phyloP scores from a whole-genome alignment of 805 yeast species.

The Wickerhamiella cacticola region DNA sequence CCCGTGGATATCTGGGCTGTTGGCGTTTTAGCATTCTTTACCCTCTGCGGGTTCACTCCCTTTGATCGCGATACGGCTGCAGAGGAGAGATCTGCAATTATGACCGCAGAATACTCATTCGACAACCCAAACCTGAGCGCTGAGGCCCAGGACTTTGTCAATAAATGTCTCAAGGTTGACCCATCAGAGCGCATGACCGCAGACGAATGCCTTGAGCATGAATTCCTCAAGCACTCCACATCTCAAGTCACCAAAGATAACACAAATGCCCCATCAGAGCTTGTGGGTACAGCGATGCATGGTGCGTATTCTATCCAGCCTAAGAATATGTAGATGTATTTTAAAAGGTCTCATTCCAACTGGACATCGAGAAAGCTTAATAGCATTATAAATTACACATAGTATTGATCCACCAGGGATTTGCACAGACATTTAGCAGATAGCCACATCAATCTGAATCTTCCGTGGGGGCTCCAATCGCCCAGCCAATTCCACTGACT shows the following conservation, averaged over 20 bases:
- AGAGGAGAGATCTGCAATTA: conserved; percentile 56
- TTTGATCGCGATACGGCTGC: conserved; percentile 61
- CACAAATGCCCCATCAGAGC: conserved; percentile 16
- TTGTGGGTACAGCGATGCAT: conserved; percentile 26
- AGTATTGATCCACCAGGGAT: no score
- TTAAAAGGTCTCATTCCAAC: no score
- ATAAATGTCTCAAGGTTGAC: conserved; percentile 40
- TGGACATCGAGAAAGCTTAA: no score
- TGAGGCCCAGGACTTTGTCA: conserved; percentile 48
- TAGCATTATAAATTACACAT: no score
- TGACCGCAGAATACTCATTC: conserved; percentile 43
- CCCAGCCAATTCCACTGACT: conserved; percentile 12
- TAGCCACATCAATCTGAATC: neutral
- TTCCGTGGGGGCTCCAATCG: conserved; percentile 8
- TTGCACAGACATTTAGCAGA: neutral
- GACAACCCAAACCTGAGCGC: conserved; percentile 39
- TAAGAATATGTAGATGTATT: neutral
- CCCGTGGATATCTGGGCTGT: conserved; percentile 67
- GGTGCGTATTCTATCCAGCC: conserved; percentile 23
- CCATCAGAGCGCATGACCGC: conserved; percentile 39
- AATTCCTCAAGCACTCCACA: conserved; percentile 28
- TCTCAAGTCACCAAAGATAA: neutral
- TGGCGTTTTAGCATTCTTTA: conserved; percentile 59
- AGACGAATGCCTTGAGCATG: conserved; percentile 35
- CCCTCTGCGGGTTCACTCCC: conserved; percentile 64